Evolutionary conservation across 2,329 filamentous ascomycete species (phyloP).

Genomic region (Dactylella cylindrospora): DNA sequence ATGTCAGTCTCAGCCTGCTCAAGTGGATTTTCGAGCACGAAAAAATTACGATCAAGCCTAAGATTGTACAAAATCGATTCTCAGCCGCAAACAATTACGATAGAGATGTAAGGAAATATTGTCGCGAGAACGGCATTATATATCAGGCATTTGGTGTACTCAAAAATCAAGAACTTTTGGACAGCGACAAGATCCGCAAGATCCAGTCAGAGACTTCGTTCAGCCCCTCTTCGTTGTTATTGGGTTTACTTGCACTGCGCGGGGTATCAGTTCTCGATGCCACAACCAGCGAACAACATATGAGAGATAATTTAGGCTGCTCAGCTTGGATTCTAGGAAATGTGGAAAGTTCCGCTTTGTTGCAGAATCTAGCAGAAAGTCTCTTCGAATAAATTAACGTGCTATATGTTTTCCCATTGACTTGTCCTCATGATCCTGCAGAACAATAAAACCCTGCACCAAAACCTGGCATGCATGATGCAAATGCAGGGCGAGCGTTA

Average conservation of each 20-base stretch:
- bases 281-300: neutral
- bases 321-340: neutral
- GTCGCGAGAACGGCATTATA: neutral
- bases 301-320: no score
- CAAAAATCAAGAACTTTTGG: constrained; percentile 2
- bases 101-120: constrained; percentile 1
- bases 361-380: no score
- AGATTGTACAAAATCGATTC: constrained; percentile 7
- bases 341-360: no score
- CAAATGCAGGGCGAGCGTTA: no score
- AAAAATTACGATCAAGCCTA: constrained; percentile 5
- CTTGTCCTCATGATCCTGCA: no score
- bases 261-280: constrained; percentile 6
- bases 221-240: neutral
- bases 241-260: constrained; percentile 1
- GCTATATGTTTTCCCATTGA: no score
- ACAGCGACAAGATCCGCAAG: neutral
- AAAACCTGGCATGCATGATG: no score
- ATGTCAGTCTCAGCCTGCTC: no score
- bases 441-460: no score
- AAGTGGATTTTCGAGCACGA: no score
- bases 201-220: constrained; percentile 1
- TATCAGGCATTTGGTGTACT: constrained; percentile 5
- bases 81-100: constrained; percentile 2
- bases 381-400: no score